Evolutionary conservation across 768 basidiomycete genomes (phyloP).

Genomic region (Xerocomellus dryophilus): DNA sequence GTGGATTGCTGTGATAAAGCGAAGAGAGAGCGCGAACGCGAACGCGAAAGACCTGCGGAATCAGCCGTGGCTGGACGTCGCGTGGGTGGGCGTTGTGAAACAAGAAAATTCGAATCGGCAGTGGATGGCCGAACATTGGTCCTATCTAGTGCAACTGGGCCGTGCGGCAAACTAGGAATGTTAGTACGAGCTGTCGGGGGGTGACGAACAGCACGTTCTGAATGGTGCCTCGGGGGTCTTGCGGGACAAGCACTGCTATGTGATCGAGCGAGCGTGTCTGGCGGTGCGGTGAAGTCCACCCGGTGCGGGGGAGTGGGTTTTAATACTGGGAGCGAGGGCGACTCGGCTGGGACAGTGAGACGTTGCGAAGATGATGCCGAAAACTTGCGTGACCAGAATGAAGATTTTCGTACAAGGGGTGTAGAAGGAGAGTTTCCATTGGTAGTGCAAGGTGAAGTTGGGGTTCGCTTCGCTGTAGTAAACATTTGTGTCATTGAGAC

Average conservation of each 20-base stretch:
- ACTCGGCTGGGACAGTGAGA: conserved; percentile 29
- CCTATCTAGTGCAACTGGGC: conserved; percentile 2
- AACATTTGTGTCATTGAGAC: conserved; percentile 53
- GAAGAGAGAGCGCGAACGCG: conserved; percentile 33
- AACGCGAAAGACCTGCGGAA: conserved; percentile 31
- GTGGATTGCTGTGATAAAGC: conserved; percentile 21
- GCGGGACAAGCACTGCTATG: conserved; percentile 21
- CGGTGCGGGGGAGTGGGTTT: conserved; percentile 45
- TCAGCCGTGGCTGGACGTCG: conserved; percentile 46
- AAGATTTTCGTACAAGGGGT: conserved; percentile 52
- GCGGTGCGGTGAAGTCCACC: conserved; percentile 29
- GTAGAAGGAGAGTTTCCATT: conserved; percentile 31
- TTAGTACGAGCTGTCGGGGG: conserved; percentile 7
- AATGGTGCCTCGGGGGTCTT: conserved; percentile 45
- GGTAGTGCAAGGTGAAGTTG: conserved; percentile 32
- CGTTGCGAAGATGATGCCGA: conserved; percentile 35
- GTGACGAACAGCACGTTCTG: conserved; percentile 29
- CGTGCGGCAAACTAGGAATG: conserved; percentile 13
- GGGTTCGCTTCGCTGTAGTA: conserved; percentile 43
- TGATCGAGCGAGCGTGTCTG: conserved; percentile 17
- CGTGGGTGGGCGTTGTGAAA: conserved; percentile 14
- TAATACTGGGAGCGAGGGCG: conserved; percentile 38
- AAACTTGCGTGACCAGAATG: conserved; percentile 63
- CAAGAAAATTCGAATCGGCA: conserved; percentile 11
- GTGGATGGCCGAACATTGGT: conserved; percentile 17